Conservation (phyloP, 768 basidiomycete genomes). For the Leccinum ochraceum region DNA sequence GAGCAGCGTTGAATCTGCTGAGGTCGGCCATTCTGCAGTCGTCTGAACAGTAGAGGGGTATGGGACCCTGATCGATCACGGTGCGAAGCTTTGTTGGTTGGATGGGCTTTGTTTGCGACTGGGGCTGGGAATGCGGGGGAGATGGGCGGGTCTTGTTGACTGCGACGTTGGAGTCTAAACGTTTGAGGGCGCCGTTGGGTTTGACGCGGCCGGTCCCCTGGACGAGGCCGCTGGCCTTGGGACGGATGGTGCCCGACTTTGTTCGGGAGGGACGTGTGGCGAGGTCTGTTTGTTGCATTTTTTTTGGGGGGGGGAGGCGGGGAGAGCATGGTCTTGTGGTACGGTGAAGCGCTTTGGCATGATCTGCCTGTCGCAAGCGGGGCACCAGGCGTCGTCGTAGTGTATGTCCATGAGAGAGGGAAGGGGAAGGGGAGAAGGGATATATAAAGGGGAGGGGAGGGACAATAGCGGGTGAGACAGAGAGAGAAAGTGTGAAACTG, state of each 20-base stretch:
- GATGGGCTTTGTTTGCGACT: conserved; percentile 27
- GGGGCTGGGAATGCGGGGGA: conserved; percentile 23
- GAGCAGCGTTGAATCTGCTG: conserved; percentile 39
- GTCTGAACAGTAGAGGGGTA: conserved; percentile 83
- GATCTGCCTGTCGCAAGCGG: conserved; percentile 75
- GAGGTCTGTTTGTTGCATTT: conserved; percentile 24
- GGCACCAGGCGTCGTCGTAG: conserved; percentile 79
- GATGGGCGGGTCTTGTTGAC: conserved; percentile 16
- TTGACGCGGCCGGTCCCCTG: conserved; percentile 67
- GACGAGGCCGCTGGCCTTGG: conserved; percentile 52
- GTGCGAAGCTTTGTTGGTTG: conserved; percentile 54
- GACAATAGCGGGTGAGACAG: conserved; percentile 19
- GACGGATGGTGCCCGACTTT: conserved; percentile 40
- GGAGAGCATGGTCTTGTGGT: conserved; percentile 33
- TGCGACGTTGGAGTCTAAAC: conserved; percentile 26
- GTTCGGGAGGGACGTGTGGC: conserved; percentile 32
- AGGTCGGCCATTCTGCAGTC: conserved; percentile 67
- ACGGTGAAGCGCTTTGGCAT: conserved; percentile 72
- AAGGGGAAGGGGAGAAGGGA: conserved; percentile 5
- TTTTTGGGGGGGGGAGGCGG: conserved; percentile 30
- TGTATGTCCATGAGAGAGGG: conserved; percentile 31
- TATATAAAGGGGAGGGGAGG: conserved; percentile 13
- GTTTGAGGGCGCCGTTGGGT: conserved; percentile 57
- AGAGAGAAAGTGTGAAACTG: conserved; percentile 11
- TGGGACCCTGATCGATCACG: conserved; percentile 79